A percentile compares a stretch with the other conserved stretches of the same genome.
phyloP scores from a whole-genome alignment of 2,329 filamentous ascomycete species.

The Arthrobotrys megalospora region DNA sequence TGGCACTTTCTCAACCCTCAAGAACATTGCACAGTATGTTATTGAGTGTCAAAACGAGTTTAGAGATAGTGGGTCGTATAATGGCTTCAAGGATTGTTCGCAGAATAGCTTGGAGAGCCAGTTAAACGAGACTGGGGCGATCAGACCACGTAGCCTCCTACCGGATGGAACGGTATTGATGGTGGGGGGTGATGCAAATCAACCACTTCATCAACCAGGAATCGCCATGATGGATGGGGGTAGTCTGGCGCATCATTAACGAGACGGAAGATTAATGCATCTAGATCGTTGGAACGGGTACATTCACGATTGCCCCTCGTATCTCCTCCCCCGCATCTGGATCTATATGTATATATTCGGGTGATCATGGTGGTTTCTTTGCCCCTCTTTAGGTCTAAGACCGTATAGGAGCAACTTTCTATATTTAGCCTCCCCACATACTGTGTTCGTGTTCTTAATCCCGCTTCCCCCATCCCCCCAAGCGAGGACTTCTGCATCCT shows the following conservation, averaged over 20 bases:
- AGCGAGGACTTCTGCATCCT: too few species aligned
- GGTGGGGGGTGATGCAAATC: not conserved
- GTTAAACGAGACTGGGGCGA: not conserved
- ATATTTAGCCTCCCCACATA: too few species aligned
- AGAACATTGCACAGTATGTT: slow-evolving; percentile 41
- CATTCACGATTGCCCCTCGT: too few species aligned
- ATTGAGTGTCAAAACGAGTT: slow-evolving; percentile 38
- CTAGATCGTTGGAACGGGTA: not conserved
- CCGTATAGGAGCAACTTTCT: too few species aligned
- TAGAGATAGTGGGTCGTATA: slow-evolving; percentile 23
- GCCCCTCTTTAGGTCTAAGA: too few species aligned
- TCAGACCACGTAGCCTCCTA: slow-evolving; percentile 8
- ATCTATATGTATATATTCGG: too few species aligned
- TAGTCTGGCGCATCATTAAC: not conserved
- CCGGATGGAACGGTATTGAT: not conserved
- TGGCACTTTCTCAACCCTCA: slow-evolving; percentile 32
- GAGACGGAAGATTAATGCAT: not conserved
- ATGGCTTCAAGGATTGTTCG: slow-evolving; percentile 37
- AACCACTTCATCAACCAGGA: not conserved
- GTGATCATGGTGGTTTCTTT: too few species aligned
- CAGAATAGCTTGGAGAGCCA: slow-evolving; percentile 1
- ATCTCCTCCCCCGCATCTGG: too few species aligned
- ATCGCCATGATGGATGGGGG: slow-evolving; percentile 25
- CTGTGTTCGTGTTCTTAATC: too few species aligned
- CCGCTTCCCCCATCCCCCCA: too few species aligned